Evolutionary conservation across 2,329 filamentous ascomycete species (phyloP), one percentile per base, ranked within the genome.

Genomic region (Fusarium sp.): DNA sequence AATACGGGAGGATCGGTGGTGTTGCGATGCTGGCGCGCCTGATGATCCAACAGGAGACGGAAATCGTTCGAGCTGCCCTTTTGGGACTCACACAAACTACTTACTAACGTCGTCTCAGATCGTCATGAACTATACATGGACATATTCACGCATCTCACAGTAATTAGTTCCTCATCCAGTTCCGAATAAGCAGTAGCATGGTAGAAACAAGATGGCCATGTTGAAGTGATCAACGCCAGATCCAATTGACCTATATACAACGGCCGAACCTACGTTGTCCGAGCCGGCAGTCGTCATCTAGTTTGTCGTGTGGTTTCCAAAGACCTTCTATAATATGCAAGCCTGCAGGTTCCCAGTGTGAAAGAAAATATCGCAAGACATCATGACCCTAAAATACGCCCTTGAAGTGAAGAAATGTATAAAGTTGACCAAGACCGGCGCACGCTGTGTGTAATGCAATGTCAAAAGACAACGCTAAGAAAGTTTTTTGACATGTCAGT

Each of bases 301-400:
- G 72, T 74, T 76, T 75, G 72, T 78, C 66, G 67, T 77, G 72
- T 75, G 69, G 75, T 76, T 78, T 78, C 77, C 77, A 76, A 77
- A 75, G 76, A 75, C 79, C 74, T 78, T 79, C 79, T 81, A 81
- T 81, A 81, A 80, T 81, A 81, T 81, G 78, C 80, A 78, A 80
- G 78, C 77, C 76, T 76, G 75, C 75, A 77, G 72, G 63, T 77
- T 75, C 61, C 77, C 74, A 72, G 69, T 72, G 60, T 63, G 70
- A 75, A 69, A 73, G 61, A 79, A 69, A 67, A 75, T 76, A 78
- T 76, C 72, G 69, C 67, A 77, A 78, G 77, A 79, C 78, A 72
- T 80, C 78, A 77, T 79, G 74, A 79, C 75, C 77, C 76, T 77
- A 61, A 75, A 74, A 64, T 79, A 76, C 78, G 74, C 77, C 78